Conservation (phyloP, 257 asterid species). For the Solanum ossicruentum region DNA sequence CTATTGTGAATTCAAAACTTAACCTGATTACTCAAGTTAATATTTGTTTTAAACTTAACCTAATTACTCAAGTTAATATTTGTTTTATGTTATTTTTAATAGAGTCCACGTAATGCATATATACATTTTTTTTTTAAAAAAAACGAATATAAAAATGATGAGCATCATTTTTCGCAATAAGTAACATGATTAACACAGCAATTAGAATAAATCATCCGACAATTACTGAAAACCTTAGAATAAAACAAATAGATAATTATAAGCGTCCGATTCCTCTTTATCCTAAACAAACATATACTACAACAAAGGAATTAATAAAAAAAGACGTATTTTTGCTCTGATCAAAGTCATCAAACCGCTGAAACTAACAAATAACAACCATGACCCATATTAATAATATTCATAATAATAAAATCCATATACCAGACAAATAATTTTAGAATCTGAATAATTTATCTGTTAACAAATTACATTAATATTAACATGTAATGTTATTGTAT, state of each 20-base stretch:
- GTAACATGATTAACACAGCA: not conserved
- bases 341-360: not conserved
- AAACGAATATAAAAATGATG: not conserved
- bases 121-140: not conserved
- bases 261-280: not conserved
- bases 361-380: not conserved
- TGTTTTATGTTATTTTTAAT: not conserved
- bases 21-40: not conserved
- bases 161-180: not conserved
- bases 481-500: not conserved
- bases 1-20: not conserved
- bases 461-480: not conserved
- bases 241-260: not conserved
- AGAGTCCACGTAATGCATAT: not conserved
- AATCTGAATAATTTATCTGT: not conserved
- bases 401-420: not conserved
- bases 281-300: not conserved
- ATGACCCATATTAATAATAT: not conserved
- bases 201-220: conserved; percentile 1
- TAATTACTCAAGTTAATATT: not conserved
- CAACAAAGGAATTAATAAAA: not conserved
- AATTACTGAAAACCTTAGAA: not conserved
- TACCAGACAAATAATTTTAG: not conserved
- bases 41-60: not conserved
- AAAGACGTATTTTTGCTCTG: not conserved